Evolutionary conservation across 345 rosid genomes (phyloP).

Genomic region (Eucalyptus urophylla): DNA sequence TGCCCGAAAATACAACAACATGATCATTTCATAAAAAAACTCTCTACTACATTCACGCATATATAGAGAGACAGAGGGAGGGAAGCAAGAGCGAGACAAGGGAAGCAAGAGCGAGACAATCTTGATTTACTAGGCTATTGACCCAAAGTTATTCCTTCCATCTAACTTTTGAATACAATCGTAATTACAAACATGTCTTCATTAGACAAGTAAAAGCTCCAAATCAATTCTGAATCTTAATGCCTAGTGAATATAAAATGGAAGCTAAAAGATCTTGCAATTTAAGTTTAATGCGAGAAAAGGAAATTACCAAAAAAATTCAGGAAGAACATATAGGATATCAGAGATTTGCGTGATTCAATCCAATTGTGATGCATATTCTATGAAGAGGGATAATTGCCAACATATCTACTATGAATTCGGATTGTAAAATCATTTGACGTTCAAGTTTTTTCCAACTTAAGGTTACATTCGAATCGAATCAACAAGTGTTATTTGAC

Average conservation of each 20-base stretch:
- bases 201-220: background rate
- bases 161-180: background rate
- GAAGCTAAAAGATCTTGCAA: background rate
- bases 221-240: background rate
- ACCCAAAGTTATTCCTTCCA: background rate
- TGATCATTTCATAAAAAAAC: background rate
- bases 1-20: background rate
- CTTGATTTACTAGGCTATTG: background rate
- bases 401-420: background rate
- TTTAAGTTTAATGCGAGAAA: background rate
- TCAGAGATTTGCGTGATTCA: background rate
- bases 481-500: background rate
- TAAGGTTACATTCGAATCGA: background rate
- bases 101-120: background rate
- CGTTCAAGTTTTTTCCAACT: background rate
- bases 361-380: background rate
- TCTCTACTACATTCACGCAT: background rate
- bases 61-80: background rate
- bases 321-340: background rate
- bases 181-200: background rate
- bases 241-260: background rate
- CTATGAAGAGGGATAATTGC: background rate
- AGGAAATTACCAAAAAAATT: background rate
- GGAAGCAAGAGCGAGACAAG: too few relatives aligned
- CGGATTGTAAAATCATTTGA: background rate